phyloP scores from a whole-genome alignment of 805 yeast species.

The Lipomyces chichibuensis region DNA sequence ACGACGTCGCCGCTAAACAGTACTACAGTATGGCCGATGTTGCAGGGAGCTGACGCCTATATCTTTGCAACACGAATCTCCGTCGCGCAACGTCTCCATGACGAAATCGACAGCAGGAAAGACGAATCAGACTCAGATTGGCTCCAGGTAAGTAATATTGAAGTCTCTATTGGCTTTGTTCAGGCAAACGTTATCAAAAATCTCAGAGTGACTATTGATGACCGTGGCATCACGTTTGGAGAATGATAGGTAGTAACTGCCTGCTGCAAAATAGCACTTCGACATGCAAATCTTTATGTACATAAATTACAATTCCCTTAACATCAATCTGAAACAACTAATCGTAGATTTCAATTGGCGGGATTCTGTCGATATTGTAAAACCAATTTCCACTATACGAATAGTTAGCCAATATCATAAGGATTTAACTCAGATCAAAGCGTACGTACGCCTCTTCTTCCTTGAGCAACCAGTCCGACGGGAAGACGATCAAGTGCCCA shows the following conservation, averaged over 20 bases:
- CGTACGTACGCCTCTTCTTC: constrained; percentile 63
- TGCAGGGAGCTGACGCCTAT: constrained; percentile 21
- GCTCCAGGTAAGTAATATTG: background rate
- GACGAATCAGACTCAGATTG: constrained; percentile 10
- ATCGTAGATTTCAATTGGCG: constrained; percentile 93
- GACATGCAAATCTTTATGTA: background rate
- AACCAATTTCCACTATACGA: constrained; percentile 81
- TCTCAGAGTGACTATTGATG: constrained; percentile 6
- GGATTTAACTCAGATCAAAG: background rate
- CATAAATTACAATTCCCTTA: background rate
- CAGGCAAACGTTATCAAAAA: background rate
- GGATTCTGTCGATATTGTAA: constrained; percentile 87
- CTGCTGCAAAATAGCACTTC: background rate
- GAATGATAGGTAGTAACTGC: background rate
- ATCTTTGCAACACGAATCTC: constrained; percentile 1
- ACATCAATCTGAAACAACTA: constrained; percentile 39
- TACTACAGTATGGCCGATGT: constrained; percentile 20
- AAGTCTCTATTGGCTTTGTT: background rate
- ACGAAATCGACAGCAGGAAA: background rate
- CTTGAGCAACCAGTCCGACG: constrained; percentile 83
- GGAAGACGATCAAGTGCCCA: constrained; percentile 90
- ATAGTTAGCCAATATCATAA: constrained; percentile 5
- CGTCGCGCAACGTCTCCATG: constrained; percentile 1
- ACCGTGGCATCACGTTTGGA: constrained; percentile 9
- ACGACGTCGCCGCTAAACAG: constrained; percentile 2